phyloP scores from a whole-genome alignment of 208 protist species.

The Wallacemonas sp. region DNA sequence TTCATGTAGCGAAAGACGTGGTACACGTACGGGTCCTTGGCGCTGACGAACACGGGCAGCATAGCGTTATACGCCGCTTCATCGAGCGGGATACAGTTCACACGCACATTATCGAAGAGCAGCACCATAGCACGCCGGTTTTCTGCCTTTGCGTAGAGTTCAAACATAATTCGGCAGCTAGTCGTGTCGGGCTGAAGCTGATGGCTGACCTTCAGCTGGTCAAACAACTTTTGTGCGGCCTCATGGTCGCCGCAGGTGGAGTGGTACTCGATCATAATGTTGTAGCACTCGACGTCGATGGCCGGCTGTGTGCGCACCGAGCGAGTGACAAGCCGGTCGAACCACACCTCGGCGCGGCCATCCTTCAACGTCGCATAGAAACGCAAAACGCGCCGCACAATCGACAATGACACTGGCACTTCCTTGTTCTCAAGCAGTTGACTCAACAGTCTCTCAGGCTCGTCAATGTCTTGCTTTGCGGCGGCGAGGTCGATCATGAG shows the following conservation, averaged over 20 bases:
- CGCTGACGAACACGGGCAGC: conserved; percentile 48
- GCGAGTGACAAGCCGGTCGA: conserved; percentile 30
- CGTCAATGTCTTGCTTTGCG: conserved; percentile 21
- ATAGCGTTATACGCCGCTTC: conserved; percentile 80
- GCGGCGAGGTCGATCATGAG: conserved; percentile 55
- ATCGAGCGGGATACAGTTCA: conserved; percentile 55
- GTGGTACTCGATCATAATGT: conserved; percentile 64
- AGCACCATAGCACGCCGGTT: conserved; percentile 31
- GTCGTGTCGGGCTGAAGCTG: conserved; percentile 50
- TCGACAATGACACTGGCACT: conserved; percentile 8
- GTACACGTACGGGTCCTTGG: conserved; percentile 52
- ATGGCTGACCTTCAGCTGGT: conserved; percentile 45
- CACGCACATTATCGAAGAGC: conserved; percentile 77
- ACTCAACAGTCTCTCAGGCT: conserved; percentile 6
- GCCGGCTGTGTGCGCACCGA: conserved; percentile 4
- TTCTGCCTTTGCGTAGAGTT: conserved; percentile 35
- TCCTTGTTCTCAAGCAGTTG: conserved; percentile 31
- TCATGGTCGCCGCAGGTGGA: conserved; percentile 30
- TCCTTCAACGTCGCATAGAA: conserved; percentile 50
- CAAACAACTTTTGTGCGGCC: conserved; percentile 56
- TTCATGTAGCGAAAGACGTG: conserved; percentile 86
- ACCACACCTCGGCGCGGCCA: conserved; percentile 40
- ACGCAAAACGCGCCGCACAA: conserved; percentile 40
- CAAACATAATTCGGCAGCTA: conserved; percentile 67
- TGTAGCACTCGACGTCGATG: conserved; percentile 56